Evolutionary conservation across 257 asterid genomes (phyloP).

Genomic region (Thymus quinquecostatus): DNA sequence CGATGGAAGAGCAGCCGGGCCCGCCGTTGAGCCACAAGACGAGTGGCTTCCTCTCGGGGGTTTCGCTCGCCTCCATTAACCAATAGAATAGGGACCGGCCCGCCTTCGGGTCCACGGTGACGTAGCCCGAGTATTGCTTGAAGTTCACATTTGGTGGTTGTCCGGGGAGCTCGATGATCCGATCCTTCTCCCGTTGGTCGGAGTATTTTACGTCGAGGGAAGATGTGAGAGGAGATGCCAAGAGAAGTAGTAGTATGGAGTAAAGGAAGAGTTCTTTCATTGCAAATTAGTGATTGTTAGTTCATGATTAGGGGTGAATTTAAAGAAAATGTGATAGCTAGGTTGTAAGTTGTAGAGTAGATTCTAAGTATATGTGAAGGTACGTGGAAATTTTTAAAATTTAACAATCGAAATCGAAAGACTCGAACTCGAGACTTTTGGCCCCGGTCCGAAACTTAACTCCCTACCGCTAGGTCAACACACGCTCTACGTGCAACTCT

Average conservation of each 20-base stretch:
- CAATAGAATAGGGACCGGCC: slow-evolving; percentile 67
- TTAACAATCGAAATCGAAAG: no score
- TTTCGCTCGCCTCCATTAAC: slow-evolving; percentile 49
- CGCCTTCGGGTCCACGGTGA: slow-evolving; percentile 41
- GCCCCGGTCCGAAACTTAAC: no score
- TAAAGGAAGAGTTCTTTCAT: slow-evolving; percentile 33
- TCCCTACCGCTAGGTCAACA: no score
- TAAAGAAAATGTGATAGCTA: slow-evolving; percentile 9
- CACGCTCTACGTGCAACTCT: no score
- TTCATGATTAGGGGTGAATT: slow-evolving; percentile 13
- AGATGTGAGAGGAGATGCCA: slow-evolving; percentile 10
- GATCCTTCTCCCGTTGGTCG: slow-evolving; percentile 46
- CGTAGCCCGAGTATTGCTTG: slow-evolving; percentile 67
- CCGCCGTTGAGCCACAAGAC: slow-evolving; percentile 75
- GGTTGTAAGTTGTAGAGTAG: slow-evolving; percentile 28
- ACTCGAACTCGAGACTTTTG: no score
- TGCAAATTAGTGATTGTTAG: slow-evolving; percentile 17
- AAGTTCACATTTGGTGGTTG: slow-evolving; percentile 51
- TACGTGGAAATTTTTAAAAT: slow-evolving; percentile 11
- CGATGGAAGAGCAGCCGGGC: slow-evolving; percentile 70
- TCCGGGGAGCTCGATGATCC: slow-evolving; percentile 52
- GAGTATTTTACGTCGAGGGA: slow-evolving; percentile 18
- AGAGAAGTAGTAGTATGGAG: not conserved
- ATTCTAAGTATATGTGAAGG: slow-evolving; percentile 23
- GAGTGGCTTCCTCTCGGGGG: slow-evolving; percentile 57